A percentile compares a stretch with the other conserved stretches of the same genome.
phyloP scores from a whole-genome alignment of 108 stramenopile species.

The Discostella stelligeroides region DNA sequence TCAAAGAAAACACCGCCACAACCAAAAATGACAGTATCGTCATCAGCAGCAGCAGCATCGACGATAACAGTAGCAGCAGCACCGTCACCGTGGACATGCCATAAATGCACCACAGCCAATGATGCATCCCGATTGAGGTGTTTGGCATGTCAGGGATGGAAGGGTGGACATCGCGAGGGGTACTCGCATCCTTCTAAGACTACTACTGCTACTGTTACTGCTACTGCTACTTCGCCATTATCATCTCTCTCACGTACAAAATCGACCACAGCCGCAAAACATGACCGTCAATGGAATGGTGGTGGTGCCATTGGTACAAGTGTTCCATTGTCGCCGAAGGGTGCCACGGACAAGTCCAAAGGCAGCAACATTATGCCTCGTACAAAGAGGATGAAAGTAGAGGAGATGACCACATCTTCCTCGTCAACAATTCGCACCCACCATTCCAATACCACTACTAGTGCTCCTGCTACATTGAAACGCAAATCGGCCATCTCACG shows the following conservation, averaged over 20 bases:
- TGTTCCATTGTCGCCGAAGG: too few relatives aligned
- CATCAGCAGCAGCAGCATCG: neutral
- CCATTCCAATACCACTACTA: too few relatives aligned
- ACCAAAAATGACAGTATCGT: neutral
- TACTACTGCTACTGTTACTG: too few relatives aligned
- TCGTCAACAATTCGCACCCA: too few relatives aligned
- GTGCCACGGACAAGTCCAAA: too few relatives aligned
- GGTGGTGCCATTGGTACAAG: too few relatives aligned
- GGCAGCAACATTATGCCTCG: too few relatives aligned
- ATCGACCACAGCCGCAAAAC: neutral
- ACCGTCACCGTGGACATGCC: neutral
- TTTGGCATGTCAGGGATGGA: conserved; percentile 2
- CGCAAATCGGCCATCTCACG: conserved; percentile 29
- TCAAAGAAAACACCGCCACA: too few relatives aligned
- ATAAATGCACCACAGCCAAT: neutral
- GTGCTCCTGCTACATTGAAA: neutral
- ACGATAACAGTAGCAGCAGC: neutral
- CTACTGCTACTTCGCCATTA: too few relatives aligned
- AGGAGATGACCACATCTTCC: too few relatives aligned
- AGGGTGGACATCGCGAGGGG: conserved; percentile 2
- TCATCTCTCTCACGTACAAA: too few relatives aligned
- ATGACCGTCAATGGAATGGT: neutral
- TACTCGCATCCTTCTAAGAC: too few relatives aligned
- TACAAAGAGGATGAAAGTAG: neutral
- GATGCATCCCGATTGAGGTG: neutral